phyloP scores from a whole-genome alignment of 192 early-diverging fungal genomes.

The Rhizophagus clarus region DNA sequence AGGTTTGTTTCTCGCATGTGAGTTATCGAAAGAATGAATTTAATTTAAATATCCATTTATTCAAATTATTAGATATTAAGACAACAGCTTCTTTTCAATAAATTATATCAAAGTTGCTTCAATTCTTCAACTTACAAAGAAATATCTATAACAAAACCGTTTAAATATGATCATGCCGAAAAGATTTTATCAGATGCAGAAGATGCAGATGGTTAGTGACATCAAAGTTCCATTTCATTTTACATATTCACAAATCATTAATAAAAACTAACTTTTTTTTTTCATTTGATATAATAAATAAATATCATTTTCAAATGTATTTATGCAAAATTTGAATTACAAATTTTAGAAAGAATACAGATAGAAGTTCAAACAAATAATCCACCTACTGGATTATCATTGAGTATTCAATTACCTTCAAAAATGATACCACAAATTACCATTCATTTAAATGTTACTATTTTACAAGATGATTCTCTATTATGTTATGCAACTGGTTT shows the following conservation, averaged over 20 bases:
- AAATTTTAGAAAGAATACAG: not conserved
- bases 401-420: conserved; percentile 9
- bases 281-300: not conserved
- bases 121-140: conserved; percentile 20
- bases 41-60: not conserved
- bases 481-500: not conserved
- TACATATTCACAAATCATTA: not conserved
- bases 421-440: not conserved
- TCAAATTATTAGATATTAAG: conserved; percentile 17
- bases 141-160: not conserved
- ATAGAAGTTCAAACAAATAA: conserved; percentile 5
- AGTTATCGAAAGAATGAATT: not conserved
- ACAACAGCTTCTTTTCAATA: conserved; percentile 29
- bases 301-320: not conserved
- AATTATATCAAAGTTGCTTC: conserved; percentile 30
- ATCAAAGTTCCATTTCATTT: not conserved
- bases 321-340: too few species aligned
- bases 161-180: not conserved
- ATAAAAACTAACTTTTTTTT: not conserved
- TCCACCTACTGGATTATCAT: conserved; percentile 7
- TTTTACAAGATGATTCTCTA: not conserved
- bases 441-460: conserved; percentile 10
- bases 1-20: not conserved
- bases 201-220: not conserved
- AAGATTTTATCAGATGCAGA: not conserved